These are phyloP conservation scores for Cyberlindnera japonica DNA, from an alignment of 805 yeast species.

Conservation along the genomic window DNA sequence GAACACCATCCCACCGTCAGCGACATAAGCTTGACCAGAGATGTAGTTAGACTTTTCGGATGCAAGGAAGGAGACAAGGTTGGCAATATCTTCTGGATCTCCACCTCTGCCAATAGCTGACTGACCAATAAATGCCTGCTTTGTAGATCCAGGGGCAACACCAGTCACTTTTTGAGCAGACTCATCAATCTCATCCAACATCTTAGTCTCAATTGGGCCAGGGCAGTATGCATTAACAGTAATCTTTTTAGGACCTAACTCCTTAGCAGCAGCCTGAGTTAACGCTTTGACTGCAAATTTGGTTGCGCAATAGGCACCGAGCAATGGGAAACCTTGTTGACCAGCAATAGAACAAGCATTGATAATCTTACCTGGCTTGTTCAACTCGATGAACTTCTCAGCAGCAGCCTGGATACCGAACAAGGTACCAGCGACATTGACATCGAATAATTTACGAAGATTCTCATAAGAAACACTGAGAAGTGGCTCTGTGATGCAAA, in stretches of 20 bases:
- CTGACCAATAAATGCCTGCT: conserved; percentile 25
- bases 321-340: conserved; percentile 28
- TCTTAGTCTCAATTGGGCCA: conserved; percentile 36
- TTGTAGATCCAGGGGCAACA: conserved; percentile 27
- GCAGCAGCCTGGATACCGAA: conserved; percentile 35
- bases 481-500: conserved; percentile 28
- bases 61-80: conserved; percentile 34
- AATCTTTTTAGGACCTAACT: conserved; percentile 32
- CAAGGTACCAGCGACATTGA: conserved; percentile 33
- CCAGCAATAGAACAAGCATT: conserved; percentile 36
- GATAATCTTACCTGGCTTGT: conserved; percentile 36
- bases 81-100: conserved; percentile 35
- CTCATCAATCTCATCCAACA: conserved; percentile 31
- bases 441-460: conserved; percentile 20
- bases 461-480: conserved; percentile 30
- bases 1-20: conserved; percentile 36
- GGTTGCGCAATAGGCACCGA: conserved; percentile 33
- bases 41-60: conserved; percentile 33
- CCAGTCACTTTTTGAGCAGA: conserved; percentile 23
- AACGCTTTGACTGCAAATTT: conserved; percentile 36
- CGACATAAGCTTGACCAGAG: conserved; percentile 34
- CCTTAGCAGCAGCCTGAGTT: conserved; percentile 36
- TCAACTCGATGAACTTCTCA: conserved; percentile 25
- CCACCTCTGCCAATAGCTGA: conserved; percentile 35
- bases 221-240: conserved; percentile 37